Percentiles rank a stretch among this genome's conserved stretches.
These are phyloP conservation scores for Fusarium sp. DNA, from an alignment of 2,329 filamentous ascomycete species.

Conservation along the genomic window DNA sequence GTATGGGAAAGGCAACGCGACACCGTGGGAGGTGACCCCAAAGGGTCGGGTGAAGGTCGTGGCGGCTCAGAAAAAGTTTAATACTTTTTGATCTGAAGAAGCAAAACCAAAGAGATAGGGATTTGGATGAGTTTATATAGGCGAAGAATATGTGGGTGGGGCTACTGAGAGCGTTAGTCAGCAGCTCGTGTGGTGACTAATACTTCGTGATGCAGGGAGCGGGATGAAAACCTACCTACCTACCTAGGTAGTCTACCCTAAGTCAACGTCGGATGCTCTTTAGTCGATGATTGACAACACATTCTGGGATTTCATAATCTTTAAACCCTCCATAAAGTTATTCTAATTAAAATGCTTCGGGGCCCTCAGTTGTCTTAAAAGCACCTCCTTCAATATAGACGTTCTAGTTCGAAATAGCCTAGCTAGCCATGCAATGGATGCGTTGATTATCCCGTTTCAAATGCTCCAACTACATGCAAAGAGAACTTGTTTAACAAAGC, in stretches of 20 bases:
- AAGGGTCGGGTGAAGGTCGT: conserved; percentile 66
- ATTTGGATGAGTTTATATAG: conserved; percentile 42
- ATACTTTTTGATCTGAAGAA: conserved; percentile 71
- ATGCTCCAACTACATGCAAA: too few species aligned
- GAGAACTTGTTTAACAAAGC: too few species aligned
- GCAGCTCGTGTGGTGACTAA: not conserved
- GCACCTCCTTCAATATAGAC: too few species aligned
- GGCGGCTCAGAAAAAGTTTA: conserved; percentile 62
- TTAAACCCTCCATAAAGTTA: not conserved
- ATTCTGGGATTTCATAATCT: not conserved
- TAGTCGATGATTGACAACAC: not conserved
- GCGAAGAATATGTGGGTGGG: conserved; percentile 37
- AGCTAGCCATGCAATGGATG: too few species aligned
- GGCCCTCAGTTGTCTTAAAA: too few species aligned
- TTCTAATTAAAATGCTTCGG: too few species aligned
- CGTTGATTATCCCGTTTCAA: too few species aligned
- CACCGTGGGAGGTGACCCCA: conserved; percentile 60
- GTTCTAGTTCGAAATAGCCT: too few species aligned
- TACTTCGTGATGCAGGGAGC: not conserved
- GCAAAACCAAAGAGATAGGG: conserved; percentile 52
- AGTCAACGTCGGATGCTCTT: not conserved
- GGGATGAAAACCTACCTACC: too few species aligned
- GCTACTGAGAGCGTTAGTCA: conserved; percentile 37
- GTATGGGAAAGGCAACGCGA: conserved; percentile 68
- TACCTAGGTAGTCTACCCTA: too few species aligned